Percentiles rank a stretch among this genome's conserved stretches.
phyloP scores from a whole-genome alignment of 2,329 filamentous ascomycete genomes.

The Taxawa tesnikishii region DNA sequence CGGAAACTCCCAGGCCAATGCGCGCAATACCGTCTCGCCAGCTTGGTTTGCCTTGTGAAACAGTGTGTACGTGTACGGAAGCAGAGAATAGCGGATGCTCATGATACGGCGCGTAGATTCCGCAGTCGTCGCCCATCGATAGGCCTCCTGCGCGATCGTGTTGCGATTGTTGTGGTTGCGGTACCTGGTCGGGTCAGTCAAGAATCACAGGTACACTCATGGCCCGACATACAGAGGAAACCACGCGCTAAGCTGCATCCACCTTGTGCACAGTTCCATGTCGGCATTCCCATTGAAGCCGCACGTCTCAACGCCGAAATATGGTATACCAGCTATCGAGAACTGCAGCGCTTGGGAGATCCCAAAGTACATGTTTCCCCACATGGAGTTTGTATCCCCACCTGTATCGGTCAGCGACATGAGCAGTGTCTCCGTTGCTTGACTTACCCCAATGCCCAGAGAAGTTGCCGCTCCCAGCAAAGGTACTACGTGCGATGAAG shows the following conservation, averaged over 20 bases:
- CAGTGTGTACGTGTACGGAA: conserved; percentile 16
- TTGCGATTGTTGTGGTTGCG: conserved; percentile 16
- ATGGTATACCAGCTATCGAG: conserved; percentile 12
- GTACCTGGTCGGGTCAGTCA: conserved; percentile 7
- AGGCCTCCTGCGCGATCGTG: conserved; percentile 16
- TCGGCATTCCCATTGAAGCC: conserved; percentile 14
- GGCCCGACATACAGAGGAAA: conserved; percentile 10
- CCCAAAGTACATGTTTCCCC: conserved; percentile 13
- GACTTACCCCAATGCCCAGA: conserved; percentile 9
- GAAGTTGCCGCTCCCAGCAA: conserved; percentile 9
- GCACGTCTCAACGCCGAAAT: conserved; percentile 13
- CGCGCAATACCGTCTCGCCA: conserved; percentile 13
- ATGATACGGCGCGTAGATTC: conserved; percentile 15
- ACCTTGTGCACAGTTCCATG: conserved; percentile 12
- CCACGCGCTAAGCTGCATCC: conserved; percentile 14
- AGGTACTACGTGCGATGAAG: conserved; percentile 8
- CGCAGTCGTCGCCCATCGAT: conserved; percentile 14
- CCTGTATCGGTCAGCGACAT: no score
- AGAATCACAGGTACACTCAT: neutral
- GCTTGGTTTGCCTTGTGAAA: conserved; percentile 14
- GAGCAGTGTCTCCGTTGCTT: no score
- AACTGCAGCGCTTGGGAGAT: conserved; percentile 13
- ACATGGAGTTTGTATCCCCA: conserved; percentile 8
- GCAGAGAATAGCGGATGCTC: conserved; percentile 15
- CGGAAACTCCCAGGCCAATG: conserved; percentile 16